Conservation (phyloP, 177 flowering plant species). For the Vitis hybrid region DNA sequence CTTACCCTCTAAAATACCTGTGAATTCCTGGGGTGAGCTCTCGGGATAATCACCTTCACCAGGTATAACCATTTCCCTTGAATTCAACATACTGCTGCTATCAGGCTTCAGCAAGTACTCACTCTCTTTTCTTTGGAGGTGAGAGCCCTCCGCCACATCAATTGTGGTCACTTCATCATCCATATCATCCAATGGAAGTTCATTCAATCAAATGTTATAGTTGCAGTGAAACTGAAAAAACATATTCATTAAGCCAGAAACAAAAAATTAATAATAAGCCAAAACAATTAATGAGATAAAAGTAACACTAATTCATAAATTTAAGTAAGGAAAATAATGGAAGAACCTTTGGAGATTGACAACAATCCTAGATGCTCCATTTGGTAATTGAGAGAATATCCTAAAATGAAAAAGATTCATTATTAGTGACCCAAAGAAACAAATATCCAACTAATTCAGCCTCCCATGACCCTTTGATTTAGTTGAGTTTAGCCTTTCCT, state of each 20-base stretch:
- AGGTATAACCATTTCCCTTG: constrained; percentile 36
- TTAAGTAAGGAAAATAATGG: background rate
- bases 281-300: background rate
- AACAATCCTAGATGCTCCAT: too few species aligned
- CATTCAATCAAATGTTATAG: constrained; percentile 9
- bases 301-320: background rate
- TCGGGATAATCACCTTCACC: constrained; percentile 36
- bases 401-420: too few species aligned
- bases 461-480: too few species aligned
- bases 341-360: background rate
- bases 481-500: too few species aligned
- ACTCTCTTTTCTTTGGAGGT: constrained; percentile 41
- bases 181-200: constrained; percentile 32
- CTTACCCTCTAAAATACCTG: constrained; percentile 44
- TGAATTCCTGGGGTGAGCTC: constrained; percentile 34
- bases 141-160: constrained; percentile 28
- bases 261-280: background rate
- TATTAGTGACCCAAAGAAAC: too few species aligned
- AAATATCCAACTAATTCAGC: too few species aligned
- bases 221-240: background rate
- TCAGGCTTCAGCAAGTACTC: constrained; percentile 27
- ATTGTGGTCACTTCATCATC: constrained; percentile 42
- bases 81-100: constrained; percentile 28
- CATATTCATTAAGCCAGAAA: background rate
- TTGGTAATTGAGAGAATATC: too few species aligned